Base-by-base conservation (phyloP, 2,329 filamentous ascomycete species). In the Fusarium dlaminii region DNA sequence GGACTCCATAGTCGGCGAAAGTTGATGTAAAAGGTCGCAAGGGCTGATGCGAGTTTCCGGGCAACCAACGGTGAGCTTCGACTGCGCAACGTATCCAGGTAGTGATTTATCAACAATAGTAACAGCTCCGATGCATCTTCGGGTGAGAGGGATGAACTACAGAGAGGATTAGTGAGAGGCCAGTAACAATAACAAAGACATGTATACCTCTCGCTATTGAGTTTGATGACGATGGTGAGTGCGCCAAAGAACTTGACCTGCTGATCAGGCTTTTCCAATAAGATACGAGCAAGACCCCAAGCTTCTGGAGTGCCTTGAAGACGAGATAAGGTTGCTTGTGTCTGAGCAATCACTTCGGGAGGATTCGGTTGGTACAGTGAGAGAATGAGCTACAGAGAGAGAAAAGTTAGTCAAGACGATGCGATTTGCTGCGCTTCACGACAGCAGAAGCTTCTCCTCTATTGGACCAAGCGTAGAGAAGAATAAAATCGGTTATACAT, bases 191-290 rank as follows among this genome's bases (percentile, higher is more conserved):
- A 32, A 18, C 22, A 22, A 8, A 17, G 8, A 24, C 11, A 45
- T n/a, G 86, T 72, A 9, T 84, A 93, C 92, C 91, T 94, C 80
- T 96, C 94, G n/a, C 92, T 92, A 80, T 98, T 98, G 66, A 98
- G 90, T 84, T 98, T 99, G 77, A 98, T 91, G 57, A 94, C 97
- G 75, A 98, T 92, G 1, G 96, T 98, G 67, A 98, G 87, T 36
- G 95, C 96, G 20, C 94, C 96, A 80, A 97, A 98, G 83, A 98
- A 98, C 73, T 93, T 92, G 75, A 96, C 90, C 77, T 95, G 92
- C 69, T 93, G 89, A 75, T 94, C 91, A 29, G 89, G 84, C 69
- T 90, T 90, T 57, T 86, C 86, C 17, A 98, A 85, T 20, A 98
- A 86, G 58, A 90, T 90, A 79, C 96, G 91, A 27, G 94, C 95